Conservation (phyloP, 2,329 filamentous ascomycete species). For the Pyricularia sp. region DNA sequence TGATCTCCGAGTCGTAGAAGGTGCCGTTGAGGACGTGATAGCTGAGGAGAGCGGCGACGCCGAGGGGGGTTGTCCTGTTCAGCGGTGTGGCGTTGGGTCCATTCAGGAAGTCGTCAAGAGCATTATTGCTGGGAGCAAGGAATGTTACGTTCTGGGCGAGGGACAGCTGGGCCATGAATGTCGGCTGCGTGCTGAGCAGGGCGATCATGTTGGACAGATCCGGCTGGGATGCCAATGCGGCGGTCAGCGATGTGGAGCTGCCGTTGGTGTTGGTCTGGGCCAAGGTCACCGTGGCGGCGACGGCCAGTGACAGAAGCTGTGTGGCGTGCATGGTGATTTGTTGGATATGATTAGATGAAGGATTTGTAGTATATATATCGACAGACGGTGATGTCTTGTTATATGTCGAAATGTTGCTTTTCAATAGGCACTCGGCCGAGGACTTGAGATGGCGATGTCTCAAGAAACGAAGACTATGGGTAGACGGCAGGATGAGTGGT, state of each 20-base stretch:
- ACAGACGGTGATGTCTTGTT: background rate
- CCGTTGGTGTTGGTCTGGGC: constrained; percentile 2
- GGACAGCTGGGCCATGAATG: constrained; percentile 4
- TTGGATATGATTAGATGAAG: background rate
- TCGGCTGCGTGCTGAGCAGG: constrained; percentile 3
- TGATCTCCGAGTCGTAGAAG: constrained; percentile 22
- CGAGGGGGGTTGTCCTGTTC: constrained; percentile 13
- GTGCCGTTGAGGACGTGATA: constrained; percentile 52
- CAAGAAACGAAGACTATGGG: background rate
- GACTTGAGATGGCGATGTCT: background rate
- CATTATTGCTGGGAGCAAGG: constrained; percentile 8
- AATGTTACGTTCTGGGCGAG: constrained; percentile 6
- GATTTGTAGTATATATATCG: background rate
- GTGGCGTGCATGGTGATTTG: background rate
- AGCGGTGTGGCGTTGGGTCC: constrained; percentile 10
- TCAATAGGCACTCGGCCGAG: background rate
- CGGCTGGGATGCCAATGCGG: background rate
- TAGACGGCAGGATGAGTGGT: background rate
- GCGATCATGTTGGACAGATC: constrained; percentile 2
- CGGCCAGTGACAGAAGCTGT: constrained; percentile 1
- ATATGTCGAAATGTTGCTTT: background rate
- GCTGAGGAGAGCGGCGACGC: constrained; percentile 32
- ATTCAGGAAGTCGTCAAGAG: constrained; percentile 5
- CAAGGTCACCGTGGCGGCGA: background rate
- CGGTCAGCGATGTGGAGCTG: constrained; percentile 1